Conservation (phyloP, 441 rosid species). For the Brassica balearica region DNA sequence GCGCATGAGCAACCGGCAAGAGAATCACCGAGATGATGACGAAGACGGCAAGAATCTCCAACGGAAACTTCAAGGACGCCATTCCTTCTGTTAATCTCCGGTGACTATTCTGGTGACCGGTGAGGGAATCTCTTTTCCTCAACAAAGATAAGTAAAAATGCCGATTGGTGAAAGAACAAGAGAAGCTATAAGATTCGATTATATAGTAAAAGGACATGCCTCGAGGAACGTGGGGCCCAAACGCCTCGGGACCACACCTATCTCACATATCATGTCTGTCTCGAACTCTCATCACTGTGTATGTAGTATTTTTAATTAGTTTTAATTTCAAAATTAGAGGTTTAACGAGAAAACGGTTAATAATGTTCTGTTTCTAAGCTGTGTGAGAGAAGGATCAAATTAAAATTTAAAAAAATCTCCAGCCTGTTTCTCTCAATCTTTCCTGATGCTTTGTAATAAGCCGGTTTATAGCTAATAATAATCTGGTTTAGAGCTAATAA, state of each 20-base stretch:
- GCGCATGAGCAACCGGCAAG: conserved; percentile 59
- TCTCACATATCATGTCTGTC: conserved; percentile 38
- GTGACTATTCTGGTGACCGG: conserved; percentile 35
- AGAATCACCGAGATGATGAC: conserved; percentile 41
- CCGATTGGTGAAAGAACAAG: conserved; percentile 35
- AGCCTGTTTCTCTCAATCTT: background rate
- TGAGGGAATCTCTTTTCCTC: conserved; percentile 31
- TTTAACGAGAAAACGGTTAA: conserved; percentile 28
- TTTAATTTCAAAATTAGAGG: background rate
- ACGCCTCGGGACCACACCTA: conserved; percentile 25
- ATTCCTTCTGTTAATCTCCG: conserved; percentile 38
- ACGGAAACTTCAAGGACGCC: conserved; percentile 50
- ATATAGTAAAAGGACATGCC: conserved; percentile 26
- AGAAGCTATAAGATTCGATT: background rate
- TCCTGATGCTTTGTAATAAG: background rate
- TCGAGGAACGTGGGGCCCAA: conserved; percentile 28
- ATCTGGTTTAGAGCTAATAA: too few relatives aligned
- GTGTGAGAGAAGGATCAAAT: conserved; percentile 15
- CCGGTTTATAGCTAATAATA: too few relatives aligned
- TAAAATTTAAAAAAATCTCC: background rate
- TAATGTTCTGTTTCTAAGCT: conserved; percentile 34
- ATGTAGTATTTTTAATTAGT: conserved; percentile 22
- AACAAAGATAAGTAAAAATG: conserved; percentile 18
- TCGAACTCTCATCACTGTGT: conserved; percentile 12
- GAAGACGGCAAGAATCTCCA: conserved; percentile 46